Percentiles rank a stretch among this genome's conserved stretches.
Conservation (phyloP, 306 rosid species). For the Inga leiocalycina region DNA sequence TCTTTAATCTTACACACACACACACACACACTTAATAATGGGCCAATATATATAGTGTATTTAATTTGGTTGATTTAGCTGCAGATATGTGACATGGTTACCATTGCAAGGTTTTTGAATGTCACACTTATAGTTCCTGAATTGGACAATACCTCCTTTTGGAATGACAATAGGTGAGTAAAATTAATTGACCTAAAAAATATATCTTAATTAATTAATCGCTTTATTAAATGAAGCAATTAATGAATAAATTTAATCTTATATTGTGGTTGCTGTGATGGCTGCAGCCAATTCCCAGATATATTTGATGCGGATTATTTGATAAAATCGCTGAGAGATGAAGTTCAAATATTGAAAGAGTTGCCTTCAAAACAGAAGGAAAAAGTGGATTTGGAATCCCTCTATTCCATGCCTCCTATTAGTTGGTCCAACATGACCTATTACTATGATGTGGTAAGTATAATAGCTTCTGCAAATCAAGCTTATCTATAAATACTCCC, state of each 20-base stretch:
- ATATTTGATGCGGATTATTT: constrained; percentile 73
- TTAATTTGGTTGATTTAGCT: not conserved
- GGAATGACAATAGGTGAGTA: constrained; percentile 65
- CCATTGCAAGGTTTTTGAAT: constrained; percentile 64
- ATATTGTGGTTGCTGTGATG: not conserved
- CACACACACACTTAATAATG: not conserved
- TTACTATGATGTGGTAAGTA: constrained; percentile 58
- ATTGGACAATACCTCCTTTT: constrained; percentile 70
- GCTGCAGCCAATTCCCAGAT: constrained; percentile 56
- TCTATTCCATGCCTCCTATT: constrained; percentile 72
- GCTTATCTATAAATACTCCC: no score
- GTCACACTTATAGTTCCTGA: constrained; percentile 75
- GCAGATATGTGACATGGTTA: constrained; percentile 82
- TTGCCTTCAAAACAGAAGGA: constrained; percentile 59
- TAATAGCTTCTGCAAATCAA: not conserved
- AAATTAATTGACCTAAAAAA: not conserved
- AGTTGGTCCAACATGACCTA: constrained; percentile 88
- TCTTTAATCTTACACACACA: not conserved
- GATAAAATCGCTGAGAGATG: constrained; percentile 63
- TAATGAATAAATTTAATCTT: not conserved
- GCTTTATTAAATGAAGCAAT: not conserved
- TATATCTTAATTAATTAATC: no score
- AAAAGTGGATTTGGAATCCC: constrained; percentile 43
- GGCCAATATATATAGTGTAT: not conserved
- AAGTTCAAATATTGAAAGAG: constrained; percentile 63